Base-by-base conservation (phyloP, 1,139 yeast genomes). In the Yamadazyma friedrichii region DNA sequence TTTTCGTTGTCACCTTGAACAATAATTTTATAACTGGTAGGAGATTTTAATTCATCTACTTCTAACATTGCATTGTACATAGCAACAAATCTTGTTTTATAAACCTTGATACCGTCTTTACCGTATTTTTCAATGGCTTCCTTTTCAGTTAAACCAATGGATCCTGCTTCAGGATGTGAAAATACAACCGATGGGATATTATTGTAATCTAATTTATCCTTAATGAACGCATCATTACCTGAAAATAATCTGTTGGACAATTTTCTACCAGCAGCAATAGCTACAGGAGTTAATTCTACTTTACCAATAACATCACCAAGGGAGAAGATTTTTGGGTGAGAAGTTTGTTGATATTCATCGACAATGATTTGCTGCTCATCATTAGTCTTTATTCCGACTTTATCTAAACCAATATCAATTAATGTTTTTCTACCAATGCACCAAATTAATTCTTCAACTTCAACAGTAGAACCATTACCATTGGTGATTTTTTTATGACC, bases 241-340 rank as follows among this genome's bases (percentile, higher is more conserved):
- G 74, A 69, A 61, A 91, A 93, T 47, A 93, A 68, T 62, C 99
- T 79, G 70, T 89, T 91, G 31, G 97, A 80, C 52, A 93, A 77
- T 64, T 81, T 87, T 66, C 99, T 84, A 44, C 99, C 99, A 6
- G 98, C 94, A 31, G 98, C 98, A 70, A 93, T 93, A 36, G 98
- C 98, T 36, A 89, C 98, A 6, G 99, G 99, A 6, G 99, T 93
- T 58, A 93, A 78, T 68, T 93, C 98, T 39, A 86, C 85, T 44
- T 84, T 83, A 47, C 96, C 96, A 33, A 85, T 84, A 46, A 89
- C 95, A 62, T 93, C 99, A 58, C 99, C 99, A 40, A 93, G 73
- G 2, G 98, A 84, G 61, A 76, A 88, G 48, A 93, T 76, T 64
- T 82, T 78, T 41, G 81, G 73, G 47, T 85, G 78, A 41, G 80